phyloP scores from a whole-genome alignment of 768 basidiomycete species.

The Melanogaster broomeanus region DNA sequence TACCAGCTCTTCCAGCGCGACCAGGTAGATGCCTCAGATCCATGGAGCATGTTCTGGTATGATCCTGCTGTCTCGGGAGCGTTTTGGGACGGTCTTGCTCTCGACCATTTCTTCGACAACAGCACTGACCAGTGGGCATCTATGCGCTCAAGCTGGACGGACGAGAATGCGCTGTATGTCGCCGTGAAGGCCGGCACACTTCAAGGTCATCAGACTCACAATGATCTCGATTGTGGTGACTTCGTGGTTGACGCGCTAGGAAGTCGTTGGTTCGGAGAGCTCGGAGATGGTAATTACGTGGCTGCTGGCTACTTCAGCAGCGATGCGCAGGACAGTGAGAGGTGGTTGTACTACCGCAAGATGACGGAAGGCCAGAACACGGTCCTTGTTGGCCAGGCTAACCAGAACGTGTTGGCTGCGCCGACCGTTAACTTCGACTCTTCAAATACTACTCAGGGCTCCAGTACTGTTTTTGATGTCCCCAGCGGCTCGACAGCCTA shows the following conservation, averaged over 20 bases:
- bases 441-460: conserved; percentile 71
- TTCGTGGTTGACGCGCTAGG: conserved; percentile 96
- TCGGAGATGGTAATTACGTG: conserved; percentile 86
- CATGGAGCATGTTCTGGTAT: conserved; percentile 95
- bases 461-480: conserved; percentile 75
- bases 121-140: conserved; percentile 80
- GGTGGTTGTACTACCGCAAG: conserved; percentile 97
- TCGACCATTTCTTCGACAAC: conserved; percentile 84
- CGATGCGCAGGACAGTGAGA: conserved; percentile 64
- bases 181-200: conserved; percentile 86
- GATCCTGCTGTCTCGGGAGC: conserved; percentile 80
- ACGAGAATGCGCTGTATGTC: conserved; percentile 77
- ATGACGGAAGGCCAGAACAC: conserved; percentile 98
- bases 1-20: conserved; percentile 93
- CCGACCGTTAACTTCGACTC: conserved; percentile 58
- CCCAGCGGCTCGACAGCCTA: conserved; percentile 74
- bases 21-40: conserved; percentile 77
- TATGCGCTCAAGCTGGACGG: conserved; percentile 93
- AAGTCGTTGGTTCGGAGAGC: conserved; percentile 92
- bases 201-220: conserved; percentile 89
- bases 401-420: conserved; percentile 77
- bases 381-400: conserved; percentile 68
- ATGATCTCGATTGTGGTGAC: conserved; percentile 92
- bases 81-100: conserved; percentile 84
- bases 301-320: conserved; percentile 75